Base-by-base conservation (phyloP, 2,329 filamentous ascomycete species). In the Aureobasidium melanogenum region DNA sequence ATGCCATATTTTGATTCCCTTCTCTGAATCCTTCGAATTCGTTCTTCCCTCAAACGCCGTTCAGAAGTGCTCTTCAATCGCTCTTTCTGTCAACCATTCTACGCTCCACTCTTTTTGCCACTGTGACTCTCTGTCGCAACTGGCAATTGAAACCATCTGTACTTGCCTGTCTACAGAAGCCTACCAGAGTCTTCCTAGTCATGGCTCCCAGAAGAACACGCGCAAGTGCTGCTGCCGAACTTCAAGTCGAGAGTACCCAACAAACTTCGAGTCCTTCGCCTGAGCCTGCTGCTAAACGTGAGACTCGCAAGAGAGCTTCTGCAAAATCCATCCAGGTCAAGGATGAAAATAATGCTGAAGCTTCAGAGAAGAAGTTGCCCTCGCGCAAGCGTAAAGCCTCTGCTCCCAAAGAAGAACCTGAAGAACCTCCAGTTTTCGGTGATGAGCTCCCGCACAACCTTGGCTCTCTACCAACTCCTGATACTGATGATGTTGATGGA, bases 401-500 rank as follows among this genome's bases (percentile, higher is more conserved):
- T 58, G 55, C 68, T 32, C 62, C 50, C 50, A 54, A 54, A 69
- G 41, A 39, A 26, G 47, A 52, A 34, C 34, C 24, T 48, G 41
- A 39, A 26, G 41, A 52, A 26, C 34, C 24, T 48, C 17, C 64
- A 41, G 60, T 70, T 64, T 72, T 77, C 28, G 63, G 73, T 59
- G 74, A 82, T 62, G 78, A 82, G 52, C 71, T 84, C 39, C 82
- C 82, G 17, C 82, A 85, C 69, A 84, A 82, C 52, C 71, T 85
- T n/a, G 82, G 80, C 6, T 70, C 71, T 19, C 58, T 71, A 60
- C 72, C 61, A 47, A 74, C 63, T 36, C 69, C 61, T 32, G 67
- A 67, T 28, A 63, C 61, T 7, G 69, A 71, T 39, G 65, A 68
- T 39, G 28, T 43, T 26, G 46, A 65, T 24, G 50, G 61, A 32